Percentiles rank a stretch among this genome's conserved stretches.
These are phyloP conservation scores for Neonectria magnoliae DNA, from an alignment of 2,329 filamentous ascomycete genomes.

Conservation along the genomic window DNA sequence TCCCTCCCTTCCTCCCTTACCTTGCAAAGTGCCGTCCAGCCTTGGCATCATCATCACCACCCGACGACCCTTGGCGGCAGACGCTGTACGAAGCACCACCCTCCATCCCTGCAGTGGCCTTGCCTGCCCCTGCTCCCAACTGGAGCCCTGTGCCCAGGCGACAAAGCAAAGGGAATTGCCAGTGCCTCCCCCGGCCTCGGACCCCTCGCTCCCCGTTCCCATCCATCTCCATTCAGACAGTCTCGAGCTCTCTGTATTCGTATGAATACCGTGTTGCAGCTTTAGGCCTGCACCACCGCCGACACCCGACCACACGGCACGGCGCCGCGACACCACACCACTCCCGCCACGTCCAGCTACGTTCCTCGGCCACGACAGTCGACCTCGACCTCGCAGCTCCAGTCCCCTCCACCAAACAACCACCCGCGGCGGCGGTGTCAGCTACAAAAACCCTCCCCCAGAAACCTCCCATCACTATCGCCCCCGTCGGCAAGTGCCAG, in stretches of 20 bases:
- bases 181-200: constrained; percentile 27
- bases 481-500: constrained; percentile 15
- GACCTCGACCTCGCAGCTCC: constrained; percentile 9
- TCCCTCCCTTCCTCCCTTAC: no score
- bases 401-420: constrained; percentile 2
- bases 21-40: not conserved
- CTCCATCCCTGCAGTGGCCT: constrained; percentile 32
- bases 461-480: not conserved
- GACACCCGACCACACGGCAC: constrained; percentile 8
- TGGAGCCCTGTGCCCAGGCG: constrained; percentile 39
- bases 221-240: constrained; percentile 15
- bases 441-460: not conserved
- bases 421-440: constrained; percentile 9
- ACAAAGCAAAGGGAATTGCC: constrained; percentile 38
- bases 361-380: constrained; percentile 28
- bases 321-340: constrained; percentile 36
- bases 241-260: constrained; percentile 22
- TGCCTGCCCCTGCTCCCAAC: constrained; percentile 33
- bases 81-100: constrained; percentile 15
- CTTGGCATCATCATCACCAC: not conserved
- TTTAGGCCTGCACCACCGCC: constrained; percentile 31
- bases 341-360: constrained; percentile 35
- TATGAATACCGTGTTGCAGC: constrained; percentile 17
- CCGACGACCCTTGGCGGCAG: constrained; percentile 36
- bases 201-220: constrained; percentile 14